Evolutionary conservation across 2,329 filamentous ascomycete species (phyloP), one percentile per base, ranked within the genome.

Genomic region (Diaporthe capsici): DNA sequence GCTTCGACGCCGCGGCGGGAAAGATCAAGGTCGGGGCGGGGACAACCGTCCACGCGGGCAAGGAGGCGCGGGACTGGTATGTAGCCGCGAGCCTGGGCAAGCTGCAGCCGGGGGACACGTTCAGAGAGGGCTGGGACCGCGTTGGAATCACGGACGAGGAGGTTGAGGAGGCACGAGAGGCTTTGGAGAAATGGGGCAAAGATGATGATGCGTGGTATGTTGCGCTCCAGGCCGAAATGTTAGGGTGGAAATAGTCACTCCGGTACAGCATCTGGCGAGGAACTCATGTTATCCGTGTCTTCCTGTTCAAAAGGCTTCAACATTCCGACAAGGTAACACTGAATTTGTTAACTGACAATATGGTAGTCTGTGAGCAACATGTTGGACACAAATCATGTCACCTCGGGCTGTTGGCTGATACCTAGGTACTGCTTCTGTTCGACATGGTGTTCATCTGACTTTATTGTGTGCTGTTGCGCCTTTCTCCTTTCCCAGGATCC

Each of bases 151-250:
- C 80, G 0, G 81, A 83, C 49, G 83, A 81, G 0, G 82, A 84
- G 78, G 83, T 86, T 37, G 75, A 82, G 71, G 75, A 84, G 79
- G 82, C 82, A 15, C 44, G 80, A 70, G 47, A 3, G 2, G 82
- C 82, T 3, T 70, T 84, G n/a, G 68, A 78, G 31, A 77, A 78
- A 65, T 86, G 84, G 84, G 83, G 79, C 0, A 80, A 82, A 58
- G 82, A 78, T 17, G 82, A 85, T 60, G 84, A 84, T 78, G 84
- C 84, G 0, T 86, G 84, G 84, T 82, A 80, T 77, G 82, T 78
- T 8, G 76, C 80, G 13, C 20, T 84, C 71, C 82, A 85, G 77
- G 79, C 79, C 22, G 84, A 86, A 77, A 82, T 85, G n/a, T 78
- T 86, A 1, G 85, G 79, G 8, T 85, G 84, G 84, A 86, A 86